Percentiles rank a stretch among this genome's conserved stretches.
Evolutionary conservation across 257 asterid genomes (phyloP).

Genomic region (Anisodus tanguticus): DNA sequence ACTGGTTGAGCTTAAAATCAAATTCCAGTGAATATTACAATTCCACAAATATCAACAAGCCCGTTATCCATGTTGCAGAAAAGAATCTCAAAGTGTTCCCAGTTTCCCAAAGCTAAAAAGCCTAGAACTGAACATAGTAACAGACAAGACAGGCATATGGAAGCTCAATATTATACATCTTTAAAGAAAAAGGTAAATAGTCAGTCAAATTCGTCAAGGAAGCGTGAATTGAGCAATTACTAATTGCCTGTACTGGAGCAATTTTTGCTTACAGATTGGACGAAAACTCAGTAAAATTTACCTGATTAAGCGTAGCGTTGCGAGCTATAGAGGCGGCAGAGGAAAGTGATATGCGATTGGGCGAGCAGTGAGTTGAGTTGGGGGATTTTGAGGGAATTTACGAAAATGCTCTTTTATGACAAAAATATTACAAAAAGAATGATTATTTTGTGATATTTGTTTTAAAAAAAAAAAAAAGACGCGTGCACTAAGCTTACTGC

Average conservation of each 20-base stretch:
- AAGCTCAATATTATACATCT: not conserved
- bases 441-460: too few relatives aligned
- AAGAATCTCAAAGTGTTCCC: not conserved
- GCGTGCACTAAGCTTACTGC: too few relatives aligned
- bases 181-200: too few relatives aligned
- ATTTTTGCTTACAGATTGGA: not conserved
- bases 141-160: not conserved
- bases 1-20: not conserved
- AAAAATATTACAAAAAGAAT: too few relatives aligned
- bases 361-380: not conserved
- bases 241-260: not conserved
- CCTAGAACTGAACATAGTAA: not conserved
- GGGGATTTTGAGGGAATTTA: too few relatives aligned
- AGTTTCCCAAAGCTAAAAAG: not conserved
- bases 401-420: too few relatives aligned
- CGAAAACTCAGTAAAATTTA: not conserved
- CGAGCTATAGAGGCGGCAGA: constrained; percentile 11
- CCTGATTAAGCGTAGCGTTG: not conserved
- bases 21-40: not conserved
- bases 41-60: not conserved
- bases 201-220: not conserved
- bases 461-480: too few relatives aligned
- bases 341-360: not conserved
- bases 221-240: not conserved
- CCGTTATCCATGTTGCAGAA: not conserved